Base-by-base conservation (phyloP, 345 rosid species). In the Pugionium cornutum region DNA sequence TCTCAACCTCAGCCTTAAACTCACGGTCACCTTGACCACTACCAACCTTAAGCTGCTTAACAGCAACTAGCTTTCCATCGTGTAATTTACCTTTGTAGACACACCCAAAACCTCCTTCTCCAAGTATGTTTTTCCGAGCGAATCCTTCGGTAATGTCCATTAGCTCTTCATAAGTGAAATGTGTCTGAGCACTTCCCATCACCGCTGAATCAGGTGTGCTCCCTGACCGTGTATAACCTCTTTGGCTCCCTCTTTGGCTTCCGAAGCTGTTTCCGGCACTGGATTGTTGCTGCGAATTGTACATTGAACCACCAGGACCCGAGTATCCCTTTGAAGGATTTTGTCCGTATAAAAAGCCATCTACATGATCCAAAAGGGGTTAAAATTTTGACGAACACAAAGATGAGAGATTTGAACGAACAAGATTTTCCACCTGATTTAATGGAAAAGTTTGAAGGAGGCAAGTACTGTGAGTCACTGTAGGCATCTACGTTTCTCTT, bases 1-100 rank as follows among this genome's bases (percentile, higher is more conserved):
- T 94, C 79, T 94, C 98, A 39, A 92, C 94, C 76, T 92, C 98
- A 7, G 97, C 97, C 52, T 84, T 88, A 57, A 92, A 92, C 72
- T 94, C 99, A 44, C 97, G 82, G 8, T 94, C 99, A 25, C 99
- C 99, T 77, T 94, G 97, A 53, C 97, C 96, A n/a, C 99, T 82
- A 27, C 95, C 99, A 1, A 77, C 83, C 79, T 86, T 95, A 65
- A 95, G 92, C 76, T 95, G 99, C 78, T 95, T 95, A 18, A 95
- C 91, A 1, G 97, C 97, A 25, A 91, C 95, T 28, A 61, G 32
- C 59, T 57, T 87, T 10, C 96, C 91, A 27, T 84, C 87, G 0
- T 77, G 56, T 47, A 77, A 18, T 63, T 57, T 62, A 58, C 96
- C 99, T 77, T 84, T 81, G 61, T 73, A 91, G 42, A 95, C 97